These are phyloP conservation scores for Hymenoscyphus albidus DNA, from an alignment of 2,329 filamentous ascomycete species.

Conservation along the genomic window DNA sequence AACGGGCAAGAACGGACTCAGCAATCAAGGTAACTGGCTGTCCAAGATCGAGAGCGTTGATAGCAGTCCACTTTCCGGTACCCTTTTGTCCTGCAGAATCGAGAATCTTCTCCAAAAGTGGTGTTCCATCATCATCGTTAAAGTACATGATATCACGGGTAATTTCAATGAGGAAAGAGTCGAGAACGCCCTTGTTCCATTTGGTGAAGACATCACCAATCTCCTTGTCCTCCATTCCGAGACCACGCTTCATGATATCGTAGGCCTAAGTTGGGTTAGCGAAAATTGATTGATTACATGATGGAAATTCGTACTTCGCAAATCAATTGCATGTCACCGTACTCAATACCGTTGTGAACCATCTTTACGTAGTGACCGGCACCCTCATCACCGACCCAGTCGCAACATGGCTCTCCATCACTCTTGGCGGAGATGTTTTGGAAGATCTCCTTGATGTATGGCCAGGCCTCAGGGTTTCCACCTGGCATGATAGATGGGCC, in stretches of 20 bases:
- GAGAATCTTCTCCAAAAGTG: constrained; percentile 97
- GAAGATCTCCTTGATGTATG: constrained; percentile 98
- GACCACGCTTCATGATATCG: constrained; percentile 98
- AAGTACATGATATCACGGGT: constrained; percentile 98
- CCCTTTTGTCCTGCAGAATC: constrained; percentile 99
- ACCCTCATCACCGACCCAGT: constrained; percentile 99
- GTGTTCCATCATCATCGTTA: constrained; percentile 88
- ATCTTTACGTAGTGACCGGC: constrained; percentile 99
- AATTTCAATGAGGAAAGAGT: constrained; percentile 99
- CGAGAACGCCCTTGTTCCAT: constrained; percentile 98
- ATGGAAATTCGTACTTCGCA: constrained; percentile 68
- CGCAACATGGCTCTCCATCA: constrained; percentile 94
- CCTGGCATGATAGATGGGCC: constrained; percentile 98
- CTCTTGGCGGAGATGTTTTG: constrained; percentile 97
- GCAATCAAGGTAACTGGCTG: constrained; percentile 98
- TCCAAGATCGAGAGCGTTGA: constrained; percentile 96
- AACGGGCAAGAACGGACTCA: constrained; percentile 92
- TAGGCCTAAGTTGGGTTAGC: constrained; percentile 65
- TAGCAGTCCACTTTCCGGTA: constrained; percentile 99
- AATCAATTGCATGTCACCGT: constrained; percentile 99
- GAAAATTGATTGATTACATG: background rate
- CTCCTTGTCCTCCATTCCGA: constrained; percentile 85
- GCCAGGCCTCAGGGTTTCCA: constrained; percentile 97
- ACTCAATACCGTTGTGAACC: constrained; percentile 99
- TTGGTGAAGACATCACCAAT: constrained; percentile 90